Conservation (phyloP, 768 basidiomycete genomes). For the Suillus alpinus region DNA sequence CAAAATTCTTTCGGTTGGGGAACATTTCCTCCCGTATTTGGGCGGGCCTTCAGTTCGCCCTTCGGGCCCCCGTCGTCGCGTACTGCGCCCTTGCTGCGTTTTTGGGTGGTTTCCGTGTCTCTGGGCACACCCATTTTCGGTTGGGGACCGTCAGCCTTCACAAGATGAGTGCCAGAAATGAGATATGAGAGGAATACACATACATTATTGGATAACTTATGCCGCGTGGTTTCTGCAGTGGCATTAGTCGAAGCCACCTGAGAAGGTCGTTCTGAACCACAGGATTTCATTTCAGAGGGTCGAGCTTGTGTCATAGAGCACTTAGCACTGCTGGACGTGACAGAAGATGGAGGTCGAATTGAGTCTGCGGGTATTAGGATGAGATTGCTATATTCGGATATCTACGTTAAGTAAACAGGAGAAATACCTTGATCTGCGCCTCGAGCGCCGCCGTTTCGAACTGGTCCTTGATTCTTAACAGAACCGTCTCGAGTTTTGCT, state of each 20-base stretch:
- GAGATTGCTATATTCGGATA: background rate
- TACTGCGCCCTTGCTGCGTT: too few relatives aligned
- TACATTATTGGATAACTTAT: background rate
- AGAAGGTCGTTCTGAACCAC: background rate
- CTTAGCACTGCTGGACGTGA: background rate
- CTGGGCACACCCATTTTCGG: too few relatives aligned
- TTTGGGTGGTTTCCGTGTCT: too few relatives aligned
- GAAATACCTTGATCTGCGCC: background rate
- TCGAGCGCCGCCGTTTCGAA: background rate
- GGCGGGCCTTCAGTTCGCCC: too few relatives aligned
- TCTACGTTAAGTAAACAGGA: background rate
- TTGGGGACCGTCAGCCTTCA: background rate
- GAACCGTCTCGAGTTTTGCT: background rate
- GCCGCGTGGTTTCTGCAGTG: background rate
- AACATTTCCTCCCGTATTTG: too few relatives aligned
- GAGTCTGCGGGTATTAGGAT: background rate
- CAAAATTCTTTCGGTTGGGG: background rate
- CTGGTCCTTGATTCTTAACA: background rate
- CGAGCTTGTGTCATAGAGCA: background rate
- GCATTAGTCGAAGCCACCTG: background rate
- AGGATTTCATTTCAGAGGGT: background rate
- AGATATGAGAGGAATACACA: background rate
- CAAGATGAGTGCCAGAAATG: background rate
- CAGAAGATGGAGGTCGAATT: background rate
- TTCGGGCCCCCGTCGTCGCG: too few relatives aligned